Conservation (phyloP, 2,329 filamentous ascomycete species). For the Coniochaeta sp. region DNA sequence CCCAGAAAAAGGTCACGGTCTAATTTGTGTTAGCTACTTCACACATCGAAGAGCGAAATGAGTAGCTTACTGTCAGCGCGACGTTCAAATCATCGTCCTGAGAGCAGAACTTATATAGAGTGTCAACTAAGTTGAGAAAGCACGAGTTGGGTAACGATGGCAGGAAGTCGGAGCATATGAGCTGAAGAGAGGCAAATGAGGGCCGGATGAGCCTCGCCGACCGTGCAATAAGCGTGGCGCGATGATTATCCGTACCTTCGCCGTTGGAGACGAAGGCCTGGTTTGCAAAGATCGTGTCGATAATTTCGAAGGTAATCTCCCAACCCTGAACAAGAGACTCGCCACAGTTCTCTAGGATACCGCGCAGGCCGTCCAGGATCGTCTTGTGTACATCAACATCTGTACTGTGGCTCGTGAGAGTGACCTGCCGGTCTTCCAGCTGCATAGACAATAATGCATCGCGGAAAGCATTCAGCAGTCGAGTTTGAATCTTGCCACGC, state of each 20-base stretch:
- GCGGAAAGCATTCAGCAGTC: constrained; percentile 60
- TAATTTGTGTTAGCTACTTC: constrained; percentile 21
- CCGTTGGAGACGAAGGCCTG: constrained; percentile 25
- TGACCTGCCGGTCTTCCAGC: constrained; percentile 39
- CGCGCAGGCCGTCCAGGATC: constrained; percentile 71
- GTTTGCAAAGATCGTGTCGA: constrained; percentile 68
- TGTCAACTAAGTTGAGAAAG: constrained; percentile 73
- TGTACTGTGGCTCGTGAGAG: constrained; percentile 51
- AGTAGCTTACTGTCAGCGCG: constrained; percentile 67
- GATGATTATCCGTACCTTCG: constrained; percentile 22
- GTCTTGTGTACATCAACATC: constrained; percentile 77
- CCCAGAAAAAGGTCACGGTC: constrained; percentile 95
- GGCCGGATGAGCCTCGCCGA: constrained; percentile 74
- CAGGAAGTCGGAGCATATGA: constrained; percentile 93
- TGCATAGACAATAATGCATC: constrained; percentile 54
- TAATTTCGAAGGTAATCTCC: constrained; percentile 77
- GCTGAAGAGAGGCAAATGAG: constrained; percentile 81
- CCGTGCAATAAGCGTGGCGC: constrained; percentile 36
- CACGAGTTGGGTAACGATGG: constrained; percentile 62
- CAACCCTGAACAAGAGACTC: constrained; percentile 78
- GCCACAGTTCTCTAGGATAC: constrained; percentile 79
- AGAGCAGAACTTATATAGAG: constrained; percentile 79
- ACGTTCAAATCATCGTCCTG: constrained; percentile 93
- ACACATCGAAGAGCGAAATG: neutral
- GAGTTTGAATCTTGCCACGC: constrained; percentile 59